Evolutionary conservation across 768 basidiomycete species (phyloP).

Genomic region (Leccinum rimulosum): DNA sequence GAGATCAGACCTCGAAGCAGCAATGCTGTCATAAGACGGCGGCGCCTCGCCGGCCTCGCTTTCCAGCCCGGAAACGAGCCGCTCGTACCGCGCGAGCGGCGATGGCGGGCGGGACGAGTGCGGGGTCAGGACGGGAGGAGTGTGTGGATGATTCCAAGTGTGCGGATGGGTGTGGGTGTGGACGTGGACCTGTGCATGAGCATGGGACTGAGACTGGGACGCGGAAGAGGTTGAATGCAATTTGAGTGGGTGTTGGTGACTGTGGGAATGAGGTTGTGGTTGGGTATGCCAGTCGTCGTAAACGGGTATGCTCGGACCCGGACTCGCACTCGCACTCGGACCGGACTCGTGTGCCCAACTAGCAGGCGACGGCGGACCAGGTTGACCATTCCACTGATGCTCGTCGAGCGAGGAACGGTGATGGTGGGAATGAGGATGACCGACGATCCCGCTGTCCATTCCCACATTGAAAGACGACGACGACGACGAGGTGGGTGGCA

Average conservation of each 20-base stretch:
- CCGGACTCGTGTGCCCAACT: background rate
- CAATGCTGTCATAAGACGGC: conserved; percentile 45
- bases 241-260: background rate
- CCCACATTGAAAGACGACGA: conserved; percentile 30
- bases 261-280: background rate
- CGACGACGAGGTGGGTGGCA: conserved; percentile 19
- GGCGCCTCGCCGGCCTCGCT: conserved; percentile 82
- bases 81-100: conserved; percentile 58
- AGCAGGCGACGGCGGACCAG: too few relatives aligned
- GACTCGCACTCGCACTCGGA: background rate
- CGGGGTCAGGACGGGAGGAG: background rate
- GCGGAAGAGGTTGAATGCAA: conserved; percentile 1
- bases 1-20: background rate
- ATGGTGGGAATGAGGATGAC: too few relatives aligned
- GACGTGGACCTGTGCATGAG: background rate
- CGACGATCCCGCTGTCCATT: too few relatives aligned
- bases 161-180: background rate
- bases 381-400: too few relatives aligned
- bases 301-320: background rate
- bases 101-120: conserved; percentile 19
- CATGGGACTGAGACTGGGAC: background rate
- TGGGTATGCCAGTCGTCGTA: background rate
- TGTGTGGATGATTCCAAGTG: background rate
- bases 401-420: background rate
- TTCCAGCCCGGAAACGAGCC: conserved; percentile 84